These are phyloP conservation scores for Phytophthora agathidicida DNA, from an alignment of 352 stramenopile genomes.

Conservation along the genomic window DNA sequence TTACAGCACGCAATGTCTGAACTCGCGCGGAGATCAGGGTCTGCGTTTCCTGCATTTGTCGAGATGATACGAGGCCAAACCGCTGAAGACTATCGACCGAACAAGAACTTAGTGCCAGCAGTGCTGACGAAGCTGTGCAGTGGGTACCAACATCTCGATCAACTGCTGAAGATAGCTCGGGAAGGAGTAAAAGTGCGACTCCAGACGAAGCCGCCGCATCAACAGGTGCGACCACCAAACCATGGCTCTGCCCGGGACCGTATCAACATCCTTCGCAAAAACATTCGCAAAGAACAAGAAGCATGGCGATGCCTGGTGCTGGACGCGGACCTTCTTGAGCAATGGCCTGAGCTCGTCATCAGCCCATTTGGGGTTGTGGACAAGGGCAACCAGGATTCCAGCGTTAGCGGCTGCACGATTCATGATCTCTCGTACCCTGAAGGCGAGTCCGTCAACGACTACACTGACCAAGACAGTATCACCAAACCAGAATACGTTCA, in stretches of 20 bases:
- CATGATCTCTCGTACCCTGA: constrained; percentile 9
- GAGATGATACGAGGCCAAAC: constrained; percentile 18
- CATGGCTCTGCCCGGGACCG: constrained; percentile 7
- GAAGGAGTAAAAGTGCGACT: constrained; percentile 5
- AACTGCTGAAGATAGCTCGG: not conserved
- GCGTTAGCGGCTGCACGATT: not conserved
- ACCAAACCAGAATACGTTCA: not conserved
- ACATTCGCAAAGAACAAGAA: constrained; percentile 14
- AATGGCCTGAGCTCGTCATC: not conserved
- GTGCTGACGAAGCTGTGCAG: constrained; percentile 8
- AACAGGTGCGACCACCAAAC: constrained; percentile 5
- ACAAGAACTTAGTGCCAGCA: constrained; percentile 13
- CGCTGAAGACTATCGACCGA: constrained; percentile 1
- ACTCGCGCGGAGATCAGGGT: not conserved
- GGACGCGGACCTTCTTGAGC: not conserved
- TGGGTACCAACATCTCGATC: constrained; percentile 6
- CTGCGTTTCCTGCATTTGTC: constrained; percentile 8
- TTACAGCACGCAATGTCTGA: constrained; percentile 13
- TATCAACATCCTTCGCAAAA: constrained; percentile 4
- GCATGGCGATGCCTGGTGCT: constrained; percentile 4
- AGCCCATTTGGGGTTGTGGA: constrained; percentile 1
- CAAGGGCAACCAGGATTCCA: not conserved
- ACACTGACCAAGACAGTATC: constrained; percentile 1
- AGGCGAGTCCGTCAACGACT: not conserved
- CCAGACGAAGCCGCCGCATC: not conserved